These are phyloP conservation scores for Holtermannia corniformis DNA, from an alignment of 768 basidiomycete genomes.

Conservation along the genomic window DNA sequence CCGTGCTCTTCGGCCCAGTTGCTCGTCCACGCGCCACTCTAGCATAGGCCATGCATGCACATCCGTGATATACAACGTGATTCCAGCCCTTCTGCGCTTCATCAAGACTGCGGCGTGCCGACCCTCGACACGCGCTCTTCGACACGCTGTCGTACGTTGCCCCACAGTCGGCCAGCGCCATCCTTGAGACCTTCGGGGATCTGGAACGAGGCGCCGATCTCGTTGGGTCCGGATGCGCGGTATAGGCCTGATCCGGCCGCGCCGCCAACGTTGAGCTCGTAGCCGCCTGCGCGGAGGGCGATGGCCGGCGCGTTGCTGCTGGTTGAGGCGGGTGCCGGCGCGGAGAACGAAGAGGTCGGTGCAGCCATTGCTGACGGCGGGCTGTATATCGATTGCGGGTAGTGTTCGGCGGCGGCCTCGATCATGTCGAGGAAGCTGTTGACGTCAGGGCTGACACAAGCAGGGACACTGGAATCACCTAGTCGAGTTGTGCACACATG, in stretches of 20 bases:
- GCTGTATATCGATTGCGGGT: constrained; percentile 40
- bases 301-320: constrained; percentile 51
- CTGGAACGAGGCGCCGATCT: constrained; percentile 32
- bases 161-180: constrained; percentile 76
- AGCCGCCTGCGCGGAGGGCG: constrained; percentile 82
- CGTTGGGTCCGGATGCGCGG: constrained; percentile 49
- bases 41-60: background rate
- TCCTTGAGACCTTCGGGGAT: constrained; percentile 68
- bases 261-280: constrained; percentile 90
- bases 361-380: constrained; percentile 48
- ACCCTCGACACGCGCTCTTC: constrained; percentile 40
- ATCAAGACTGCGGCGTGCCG: constrained; percentile 30
- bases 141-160: constrained; percentile 76
- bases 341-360: constrained; percentile 57
- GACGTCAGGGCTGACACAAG: constrained; percentile 3
- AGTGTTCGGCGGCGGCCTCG: constrained; percentile 50
- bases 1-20: background rate
- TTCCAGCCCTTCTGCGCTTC: background rate
- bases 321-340: constrained; percentile 42
- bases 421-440: constrained; percentile 82
- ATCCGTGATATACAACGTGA: background rate
- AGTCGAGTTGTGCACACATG: constrained; percentile 87
- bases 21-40: too few species aligned
- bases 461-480: constrained; percentile 49
- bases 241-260: constrained; percentile 73